Base-by-base conservation (phyloP, 2,329 filamentous ascomycete species). In the Exserohilum rostratum region DNA sequence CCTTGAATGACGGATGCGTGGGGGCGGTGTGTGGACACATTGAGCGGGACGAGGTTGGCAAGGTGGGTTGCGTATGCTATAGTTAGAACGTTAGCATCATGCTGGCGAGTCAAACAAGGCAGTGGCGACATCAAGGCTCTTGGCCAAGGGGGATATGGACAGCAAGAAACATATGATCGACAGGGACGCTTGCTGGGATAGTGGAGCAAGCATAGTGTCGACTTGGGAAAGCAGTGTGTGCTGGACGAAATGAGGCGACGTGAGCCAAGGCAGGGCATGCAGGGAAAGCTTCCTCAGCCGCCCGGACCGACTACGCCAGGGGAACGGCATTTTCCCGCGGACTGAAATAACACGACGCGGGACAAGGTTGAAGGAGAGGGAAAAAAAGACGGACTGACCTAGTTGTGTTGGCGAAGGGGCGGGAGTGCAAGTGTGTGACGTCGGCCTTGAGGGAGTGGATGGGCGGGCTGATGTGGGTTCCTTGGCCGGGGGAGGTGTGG, bases 401-500 rank as follows among this genome's bases (percentile, higher is more conserved):
- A 68, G 55, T 52, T 68, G 59, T 56, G 69, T 60, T 55, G 66
- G 58, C 45, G 62, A 55, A 18, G n/a, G 49, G 50, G 34, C 43
- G 54, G 15, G 38, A 25, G 37, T 39, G 33, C 22, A 31, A 7
- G 46, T 27, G 10, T 29, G 35, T 31, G 37, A 39, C 17, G 46
- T 44, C 22, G 37, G 30, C 45, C 60, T 43, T 43, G 46, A 20
- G 48, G 56, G 48, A 47, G 55, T 42, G 39, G 55, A 47, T 46
- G 42, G 38, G 34, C 46, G 37, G 34, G 47, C 49, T 31, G 57
- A 46, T 37, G 59, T 55, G 44, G 60, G 59, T 56, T 69, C 62
- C 61, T 69, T 73, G 47, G 63, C 64, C 17, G 71, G 72, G n/a
- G 75, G 75, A 51, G 75, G 75, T 13, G 75, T 77, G 6, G 75